These are phyloP conservation scores for Termitomyces sp. DNA, from an alignment of 768 basidiomycete genomes.

Conservation along the genomic window DNA sequence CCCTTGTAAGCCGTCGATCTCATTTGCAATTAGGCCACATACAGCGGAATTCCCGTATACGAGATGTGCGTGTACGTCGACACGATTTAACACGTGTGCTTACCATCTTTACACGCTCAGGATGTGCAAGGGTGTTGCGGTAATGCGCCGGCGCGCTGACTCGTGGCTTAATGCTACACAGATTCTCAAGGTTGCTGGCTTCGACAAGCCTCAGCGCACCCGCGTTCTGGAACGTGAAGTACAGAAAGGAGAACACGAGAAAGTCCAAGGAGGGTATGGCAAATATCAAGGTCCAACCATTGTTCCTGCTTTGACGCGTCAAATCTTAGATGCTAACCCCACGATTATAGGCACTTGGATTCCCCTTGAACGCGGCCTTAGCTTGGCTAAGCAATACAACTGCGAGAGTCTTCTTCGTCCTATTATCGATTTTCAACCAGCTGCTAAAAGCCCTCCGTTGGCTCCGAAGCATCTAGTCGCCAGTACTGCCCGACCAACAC, in stretches of 20 bases:
- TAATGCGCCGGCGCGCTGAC: slow-evolving; percentile 95
- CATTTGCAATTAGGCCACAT: slow-evolving; percentile 65
- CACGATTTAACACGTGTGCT: slow-evolving; percentile 37
- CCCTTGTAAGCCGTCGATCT: slow-evolving; percentile 20
- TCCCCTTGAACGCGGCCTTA: slow-evolving; percentile 86
- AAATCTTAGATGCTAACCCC: slow-evolving; percentile 9
- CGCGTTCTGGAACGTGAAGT: slow-evolving; percentile 97
- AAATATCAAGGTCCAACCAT: slow-evolving; percentile 89
- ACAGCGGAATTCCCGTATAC: slow-evolving; percentile 90
- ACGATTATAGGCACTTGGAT: slow-evolving; percentile 88
- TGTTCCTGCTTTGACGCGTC: slow-evolving; percentile 16
- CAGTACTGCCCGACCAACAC: slow-evolving; percentile 52
- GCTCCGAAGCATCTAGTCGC: slow-evolving; percentile 96
- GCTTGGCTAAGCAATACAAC: slow-evolving; percentile 88
- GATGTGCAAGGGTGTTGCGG: slow-evolving; percentile 95
- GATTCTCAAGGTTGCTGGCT: slow-evolving; percentile 98
- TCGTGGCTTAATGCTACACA: slow-evolving; percentile 99
- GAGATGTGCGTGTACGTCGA: slow-evolving; percentile 68
- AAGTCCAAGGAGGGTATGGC: slow-evolving; percentile 98
- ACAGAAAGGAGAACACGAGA: slow-evolving; percentile 98
- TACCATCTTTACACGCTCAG: slow-evolving; percentile 48
- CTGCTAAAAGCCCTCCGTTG: slow-evolving; percentile 86
- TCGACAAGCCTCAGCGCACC: slow-evolving; percentile 98
- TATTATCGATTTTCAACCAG: slow-evolving; percentile 91
- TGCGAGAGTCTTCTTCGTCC: slow-evolving; percentile 85